Base-by-base conservation (phyloP, 768 basidiomycete genomes). In the Aureoboletus auriporus region DNA sequence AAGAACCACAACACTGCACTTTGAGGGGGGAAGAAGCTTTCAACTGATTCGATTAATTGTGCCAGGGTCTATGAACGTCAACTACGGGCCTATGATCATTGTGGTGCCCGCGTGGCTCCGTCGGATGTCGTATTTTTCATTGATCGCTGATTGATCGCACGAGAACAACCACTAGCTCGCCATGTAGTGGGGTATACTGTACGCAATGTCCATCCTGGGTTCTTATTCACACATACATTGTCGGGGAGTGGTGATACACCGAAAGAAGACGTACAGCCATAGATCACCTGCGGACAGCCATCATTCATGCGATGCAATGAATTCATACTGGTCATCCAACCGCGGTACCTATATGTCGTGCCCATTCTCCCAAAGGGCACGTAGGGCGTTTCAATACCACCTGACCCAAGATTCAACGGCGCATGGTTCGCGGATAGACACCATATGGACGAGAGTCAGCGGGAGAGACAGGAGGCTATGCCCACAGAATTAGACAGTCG, bases 1-100 rank as follows among this genome's bases (percentile, higher is more conserved):
- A 56, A 50, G 48, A 39, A 34, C 10, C 46, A 35, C 29, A 42
- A 46, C 60, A 56, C 57, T 50, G 60, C 60, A 31, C 34, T 39
- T 51, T 55, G 47, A 46, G 38, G 34, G 49, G 53, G 11, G 10
- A 16, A 45, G 44, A 51, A 57, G 41, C 29, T 7, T 33, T 9
- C 30, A 48, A 30, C 26, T 20, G 31, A 33, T 42, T 9, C n/a
- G 6, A 6, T 14, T 40, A 37, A 42, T 47, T 39, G 57, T 56
- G 54, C 40, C 14, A 8, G 30, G 12, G 39, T 34, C 33, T 31
- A 33, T 33, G 31, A 10, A 33, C 31, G 31, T 23, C 20, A 36
- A 6, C 23, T 28, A 41, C 11, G 43, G 29, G 28, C 30, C 36
- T 44, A 47, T 39, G 4, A 44, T 31, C n/a, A 42, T 46, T 13